These are phyloP conservation scores for Allium cepa DNA, from an alignment of 106 monocot species.

Conservation along the genomic window DNA sequence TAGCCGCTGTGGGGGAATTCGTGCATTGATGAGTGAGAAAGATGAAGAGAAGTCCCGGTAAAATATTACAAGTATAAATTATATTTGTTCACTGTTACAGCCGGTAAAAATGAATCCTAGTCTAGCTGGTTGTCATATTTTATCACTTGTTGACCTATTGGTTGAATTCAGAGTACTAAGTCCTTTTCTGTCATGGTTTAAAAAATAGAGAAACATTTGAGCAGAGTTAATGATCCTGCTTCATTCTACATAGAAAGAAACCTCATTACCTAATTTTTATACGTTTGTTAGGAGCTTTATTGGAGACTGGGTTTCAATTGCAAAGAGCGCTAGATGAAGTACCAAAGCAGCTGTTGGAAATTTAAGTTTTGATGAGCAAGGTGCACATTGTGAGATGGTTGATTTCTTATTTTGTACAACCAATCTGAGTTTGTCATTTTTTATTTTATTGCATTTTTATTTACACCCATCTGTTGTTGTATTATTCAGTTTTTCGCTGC, in stretches of 20 bases:
- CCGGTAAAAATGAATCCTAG: too few relatives aligned
- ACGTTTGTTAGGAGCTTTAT: slow-evolving; percentile 54
- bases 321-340: slow-evolving; percentile 73
- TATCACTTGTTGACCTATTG: neutral
- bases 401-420: neutral
- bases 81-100: too few relatives aligned
- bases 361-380: slow-evolving; percentile 69
- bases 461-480: neutral
- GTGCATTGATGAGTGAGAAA: slow-evolving; percentile 83
- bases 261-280: neutral
- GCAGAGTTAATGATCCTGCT: too few relatives aligned
- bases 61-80: too few relatives aligned
- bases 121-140: too few relatives aligned
- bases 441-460: neutral
- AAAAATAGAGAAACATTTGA: too few relatives aligned
- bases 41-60: slow-evolving; percentile 46
- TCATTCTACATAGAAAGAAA: too few relatives aligned
- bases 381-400: slow-evolving; percentile 89
- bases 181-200: too few relatives aligned
- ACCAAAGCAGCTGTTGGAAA: slow-evolving; percentile 83
- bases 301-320: slow-evolving; percentile 79
- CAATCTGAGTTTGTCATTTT: neutral
- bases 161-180: neutral
- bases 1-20: slow-evolving; percentile 94
- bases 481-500: neutral